A percentile compares a stretch with the other conserved stretches of the same genome.
phyloP scores from a whole-genome alignment of 306 rosid genomes.

The Crataegus laevigata region DNA sequence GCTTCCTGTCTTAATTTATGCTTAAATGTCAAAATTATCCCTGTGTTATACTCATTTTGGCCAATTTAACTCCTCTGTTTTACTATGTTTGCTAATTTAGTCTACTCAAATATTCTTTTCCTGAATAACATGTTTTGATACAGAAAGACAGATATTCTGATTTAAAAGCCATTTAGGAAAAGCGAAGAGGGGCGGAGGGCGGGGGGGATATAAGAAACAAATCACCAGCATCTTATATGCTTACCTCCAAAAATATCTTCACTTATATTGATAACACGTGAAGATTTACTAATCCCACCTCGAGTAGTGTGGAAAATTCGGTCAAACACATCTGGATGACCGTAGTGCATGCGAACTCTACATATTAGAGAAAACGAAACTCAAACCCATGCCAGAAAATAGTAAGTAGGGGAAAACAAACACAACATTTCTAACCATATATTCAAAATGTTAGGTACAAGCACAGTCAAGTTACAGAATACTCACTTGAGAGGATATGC shows the following conservation, averaged over 20 bases:
- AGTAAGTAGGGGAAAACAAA: not conserved
- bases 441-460: not conserved
- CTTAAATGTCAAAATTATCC: no score
- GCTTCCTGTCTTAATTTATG: no score
- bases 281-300: conserved; percentile 95
- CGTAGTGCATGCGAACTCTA: conserved; percentile 99
- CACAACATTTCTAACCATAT: not conserved
- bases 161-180: no score
- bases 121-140: no score
- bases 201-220: not conserved
- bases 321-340: conserved; percentile 97
- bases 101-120: no score
- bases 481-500: conserved; percentile 94
- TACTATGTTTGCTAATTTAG: no score
- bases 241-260: conserved; percentile 93
- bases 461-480: not conserved
- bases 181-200: no score
- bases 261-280: conserved; percentile 93
- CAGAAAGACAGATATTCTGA: no score
- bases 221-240: not conserved
- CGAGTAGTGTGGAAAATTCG: conserved; percentile 89
- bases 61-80: no score
- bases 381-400: not conserved
- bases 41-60: no score
- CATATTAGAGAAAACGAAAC: conserved; percentile 3